Conservation (phyloP, 2,329 filamentous ascomycete species). For the Neurospora crassa region DNA sequence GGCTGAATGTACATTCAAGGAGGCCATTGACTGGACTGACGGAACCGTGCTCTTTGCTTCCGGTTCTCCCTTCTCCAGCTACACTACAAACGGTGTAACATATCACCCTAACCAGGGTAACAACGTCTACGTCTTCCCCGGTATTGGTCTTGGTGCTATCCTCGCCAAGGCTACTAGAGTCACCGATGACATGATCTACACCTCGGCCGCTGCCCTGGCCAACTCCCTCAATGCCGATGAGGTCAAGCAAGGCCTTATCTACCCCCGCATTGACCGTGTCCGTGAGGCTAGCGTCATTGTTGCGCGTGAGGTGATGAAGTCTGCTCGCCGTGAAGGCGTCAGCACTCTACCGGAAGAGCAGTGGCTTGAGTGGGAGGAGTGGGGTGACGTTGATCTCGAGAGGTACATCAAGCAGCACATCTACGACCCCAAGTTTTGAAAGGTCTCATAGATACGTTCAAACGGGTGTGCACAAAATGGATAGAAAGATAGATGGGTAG, state of each 20-base stretch:
- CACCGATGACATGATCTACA: constrained; percentile 96
- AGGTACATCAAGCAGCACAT: constrained; percentile 50
- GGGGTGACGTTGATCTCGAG: constrained; percentile 53
- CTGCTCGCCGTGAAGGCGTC: constrained; percentile 74
- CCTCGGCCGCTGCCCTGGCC: constrained; percentile 73
- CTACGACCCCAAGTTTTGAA: constrained; percentile 41
- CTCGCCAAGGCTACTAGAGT: constrained; percentile 78
- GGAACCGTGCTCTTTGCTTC: constrained; percentile 90
- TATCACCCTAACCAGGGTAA: constrained; percentile 79
- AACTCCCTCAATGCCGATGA: constrained; percentile 73
- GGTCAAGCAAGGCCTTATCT: constrained; percentile 73
- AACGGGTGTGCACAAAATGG: neutral
- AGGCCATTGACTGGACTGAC: constrained; percentile 83
- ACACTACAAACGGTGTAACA: constrained; percentile 53
- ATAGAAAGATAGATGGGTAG: neutral
- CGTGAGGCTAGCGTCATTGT: constrained; percentile 81
- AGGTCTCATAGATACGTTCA: neutral
- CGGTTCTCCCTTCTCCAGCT: constrained; percentile 78
- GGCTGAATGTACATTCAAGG: constrained; percentile 95
- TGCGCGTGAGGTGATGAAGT: constrained; percentile 86
- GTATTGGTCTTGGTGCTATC: constrained; percentile 87
- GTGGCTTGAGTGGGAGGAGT: constrained; percentile 65
- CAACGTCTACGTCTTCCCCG: constrained; percentile 91
- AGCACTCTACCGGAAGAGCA: constrained; percentile 57
- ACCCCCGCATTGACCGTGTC: constrained; percentile 84